phyloP scores from a whole-genome alignment of 441 rosid genomes.

The Euphorbia celastroides region DNA sequence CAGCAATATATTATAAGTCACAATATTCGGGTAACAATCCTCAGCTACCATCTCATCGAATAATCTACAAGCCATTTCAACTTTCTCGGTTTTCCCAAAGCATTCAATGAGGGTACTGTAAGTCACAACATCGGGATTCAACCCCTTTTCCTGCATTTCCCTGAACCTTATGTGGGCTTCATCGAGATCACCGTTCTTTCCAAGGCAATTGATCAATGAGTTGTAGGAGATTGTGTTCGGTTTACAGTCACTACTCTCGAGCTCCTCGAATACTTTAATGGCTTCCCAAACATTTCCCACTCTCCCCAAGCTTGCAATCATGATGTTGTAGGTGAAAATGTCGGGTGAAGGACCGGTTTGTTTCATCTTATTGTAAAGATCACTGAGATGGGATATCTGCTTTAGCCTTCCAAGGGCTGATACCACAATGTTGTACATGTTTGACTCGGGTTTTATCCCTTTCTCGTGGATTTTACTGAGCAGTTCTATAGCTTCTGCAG shows the following conservation, averaged over 20 bases:
- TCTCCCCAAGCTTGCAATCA: conserved; percentile 76
- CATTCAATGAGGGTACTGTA: conserved; percentile 91
- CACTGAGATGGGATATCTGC: conserved; percentile 59
- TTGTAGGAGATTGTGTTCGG: conserved; percentile 85
- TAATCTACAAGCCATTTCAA: conserved; percentile 80
- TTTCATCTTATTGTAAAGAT: conserved; percentile 78
- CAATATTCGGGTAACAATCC: conserved; percentile 81
- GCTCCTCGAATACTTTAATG: conserved; percentile 68
- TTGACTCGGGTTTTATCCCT: conserved; percentile 53
- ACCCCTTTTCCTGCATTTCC: conserved; percentile 91
- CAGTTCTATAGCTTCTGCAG: conserved; percentile 75
- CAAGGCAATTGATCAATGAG: conserved; percentile 84
- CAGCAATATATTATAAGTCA: conserved; percentile 80
- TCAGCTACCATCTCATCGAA: conserved; percentile 76
- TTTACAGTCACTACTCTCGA: conserved; percentile 56
- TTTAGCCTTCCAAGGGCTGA: conserved; percentile 70
- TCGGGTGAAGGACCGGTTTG: conserved; percentile 68
- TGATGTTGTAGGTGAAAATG: conserved; percentile 71
- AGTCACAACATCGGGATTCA: conserved; percentile 86
- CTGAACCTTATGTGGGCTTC: conserved; percentile 89
- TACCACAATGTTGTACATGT: conserved; percentile 74
- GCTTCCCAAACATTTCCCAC: conserved; percentile 67
- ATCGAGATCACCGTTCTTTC: conserved; percentile 87
- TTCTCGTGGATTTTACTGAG: conserved; percentile 67
- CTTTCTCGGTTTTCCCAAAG: conserved; percentile 85